Conservation (phyloP, 2,329 filamentous ascomycete genomes). For the Curvularia sp. region DNA sequence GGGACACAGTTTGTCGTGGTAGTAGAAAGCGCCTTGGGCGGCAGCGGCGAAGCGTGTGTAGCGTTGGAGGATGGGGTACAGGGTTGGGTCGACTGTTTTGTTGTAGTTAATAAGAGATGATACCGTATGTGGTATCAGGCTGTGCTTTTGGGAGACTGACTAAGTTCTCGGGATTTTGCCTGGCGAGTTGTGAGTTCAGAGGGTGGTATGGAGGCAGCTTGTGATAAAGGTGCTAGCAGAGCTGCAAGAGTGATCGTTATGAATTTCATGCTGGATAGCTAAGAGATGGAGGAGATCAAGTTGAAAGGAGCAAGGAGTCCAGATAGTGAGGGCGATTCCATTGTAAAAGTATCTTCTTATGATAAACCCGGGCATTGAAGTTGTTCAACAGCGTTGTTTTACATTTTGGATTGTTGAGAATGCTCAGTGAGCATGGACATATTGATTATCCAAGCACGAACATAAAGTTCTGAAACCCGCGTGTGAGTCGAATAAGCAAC, state of each 20-base stretch:
- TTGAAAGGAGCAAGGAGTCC: neutral
- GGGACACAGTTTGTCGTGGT: conserved; percentile 15
- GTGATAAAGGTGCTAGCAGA: conserved; percentile 12
- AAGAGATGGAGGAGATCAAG: neutral
- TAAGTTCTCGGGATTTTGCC: conserved; percentile 8
- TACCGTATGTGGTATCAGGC: too few relatives aligned
- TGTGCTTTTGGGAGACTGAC: neutral
- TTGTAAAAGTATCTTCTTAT: neutral
- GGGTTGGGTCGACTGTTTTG: conserved; percentile 11
- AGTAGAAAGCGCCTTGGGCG: conserved; percentile 24
- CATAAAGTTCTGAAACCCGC: too few relatives aligned
- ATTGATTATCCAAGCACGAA: too few relatives aligned
- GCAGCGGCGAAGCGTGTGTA: conserved; percentile 27
- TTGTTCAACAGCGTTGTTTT: neutral
- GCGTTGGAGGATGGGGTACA: conserved; percentile 20
- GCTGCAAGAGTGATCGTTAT: conserved; percentile 16
- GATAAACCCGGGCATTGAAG: neutral
- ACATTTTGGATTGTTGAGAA: neutral
- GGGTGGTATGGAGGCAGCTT: conserved; percentile 11
- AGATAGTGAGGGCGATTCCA: neutral
- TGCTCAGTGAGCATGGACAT: neutral
- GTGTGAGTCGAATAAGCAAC: neutral
- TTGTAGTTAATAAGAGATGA: neutral
- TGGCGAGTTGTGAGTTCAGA: conserved; percentile 7
- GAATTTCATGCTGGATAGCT: conserved; percentile 15